Evolutionary conservation across 805 yeast species (phyloP).

Genomic region (Tetrapisispora iriomotensis): DNA sequence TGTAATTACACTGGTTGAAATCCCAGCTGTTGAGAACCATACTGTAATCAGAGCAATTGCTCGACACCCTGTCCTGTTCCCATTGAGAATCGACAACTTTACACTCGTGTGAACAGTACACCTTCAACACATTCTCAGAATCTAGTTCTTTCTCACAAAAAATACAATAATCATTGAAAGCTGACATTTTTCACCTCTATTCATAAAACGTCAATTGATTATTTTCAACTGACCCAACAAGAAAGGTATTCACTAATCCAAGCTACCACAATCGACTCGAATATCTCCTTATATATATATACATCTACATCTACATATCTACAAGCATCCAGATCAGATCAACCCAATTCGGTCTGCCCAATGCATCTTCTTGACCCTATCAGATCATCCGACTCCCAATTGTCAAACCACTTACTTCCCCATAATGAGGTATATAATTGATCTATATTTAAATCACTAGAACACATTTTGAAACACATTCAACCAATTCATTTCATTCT

Average conservation of each 20-base stretch:
- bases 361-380: too few species aligned
- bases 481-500: too few species aligned
- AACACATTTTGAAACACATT: too few species aligned
- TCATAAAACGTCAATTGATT: too few species aligned
- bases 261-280: background rate
- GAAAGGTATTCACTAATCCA: too few species aligned
- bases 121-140: background rate
- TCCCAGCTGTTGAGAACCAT: too few species aligned
- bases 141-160: background rate
- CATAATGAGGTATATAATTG: too few species aligned
- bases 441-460: too few species aligned
- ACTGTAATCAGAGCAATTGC: background rate
- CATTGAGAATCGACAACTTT: background rate
- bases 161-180: slow-evolving; percentile 2
- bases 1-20: background rate
- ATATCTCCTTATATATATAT: background rate
- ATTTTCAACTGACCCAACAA: too few species aligned
- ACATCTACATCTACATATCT: background rate
- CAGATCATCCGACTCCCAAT: too few species aligned
- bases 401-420: too few species aligned
- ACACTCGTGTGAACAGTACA: slow-evolving; percentile 1
- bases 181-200: background rate
- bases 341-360: background rate
- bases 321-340: background rate
- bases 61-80: too few species aligned